Evolutionary conservation across 2,329 filamentous ascomycete genomes (phyloP).

Genomic region (Pleomassaria siparia): DNA sequence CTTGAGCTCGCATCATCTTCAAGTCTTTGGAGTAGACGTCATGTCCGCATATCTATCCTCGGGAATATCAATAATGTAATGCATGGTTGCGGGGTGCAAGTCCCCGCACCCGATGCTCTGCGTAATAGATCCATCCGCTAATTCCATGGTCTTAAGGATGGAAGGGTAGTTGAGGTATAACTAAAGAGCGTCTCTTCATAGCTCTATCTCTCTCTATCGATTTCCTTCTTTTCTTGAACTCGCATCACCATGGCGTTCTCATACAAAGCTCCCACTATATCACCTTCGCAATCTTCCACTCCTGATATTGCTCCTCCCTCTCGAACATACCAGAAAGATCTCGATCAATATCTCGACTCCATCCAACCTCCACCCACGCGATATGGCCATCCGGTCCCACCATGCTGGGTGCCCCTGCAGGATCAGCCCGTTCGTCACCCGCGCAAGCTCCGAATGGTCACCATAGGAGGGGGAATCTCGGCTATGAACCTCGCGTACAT

Average conservation of each 20-base stretch:
- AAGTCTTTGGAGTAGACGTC: neutral
- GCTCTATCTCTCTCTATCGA: neutral
- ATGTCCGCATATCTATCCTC: neutral
- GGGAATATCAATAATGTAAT: too few relatives aligned
- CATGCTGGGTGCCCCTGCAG: slow-evolving; percentile 36
- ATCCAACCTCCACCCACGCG: slow-evolving; percentile 17
- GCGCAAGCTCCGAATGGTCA: slow-evolving; percentile 23
- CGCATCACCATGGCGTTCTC: slow-evolving; percentile 3
- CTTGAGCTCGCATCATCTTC: neutral
- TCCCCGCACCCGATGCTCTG: neutral
- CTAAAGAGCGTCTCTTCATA: neutral
- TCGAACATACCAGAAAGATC: slow-evolving; percentile 5
- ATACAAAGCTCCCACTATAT: neutral
- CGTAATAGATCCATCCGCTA: neutral
- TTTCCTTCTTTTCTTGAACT: neutral
- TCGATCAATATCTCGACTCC: slow-evolving; percentile 3
- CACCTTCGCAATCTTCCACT: neutral
- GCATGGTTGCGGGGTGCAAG: neutral
- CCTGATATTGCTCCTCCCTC: slow-evolving; percentile 4
- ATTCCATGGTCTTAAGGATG: too few relatives aligned
- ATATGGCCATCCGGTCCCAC: slow-evolving; percentile 26
- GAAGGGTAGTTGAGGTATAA: too few relatives aligned
- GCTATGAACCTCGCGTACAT: slow-evolving; percentile 46
- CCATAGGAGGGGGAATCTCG: slow-evolving; percentile 38
- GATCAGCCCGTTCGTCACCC: slow-evolving; percentile 31